A percentile compares a stretch with the other conserved stretches of the same genome.
These are phyloP conservation scores for Aspergillus sclerotiicarbonarius DNA, from an alignment of 495 filamentous ascomycete species.

Conservation along the genomic window DNA sequence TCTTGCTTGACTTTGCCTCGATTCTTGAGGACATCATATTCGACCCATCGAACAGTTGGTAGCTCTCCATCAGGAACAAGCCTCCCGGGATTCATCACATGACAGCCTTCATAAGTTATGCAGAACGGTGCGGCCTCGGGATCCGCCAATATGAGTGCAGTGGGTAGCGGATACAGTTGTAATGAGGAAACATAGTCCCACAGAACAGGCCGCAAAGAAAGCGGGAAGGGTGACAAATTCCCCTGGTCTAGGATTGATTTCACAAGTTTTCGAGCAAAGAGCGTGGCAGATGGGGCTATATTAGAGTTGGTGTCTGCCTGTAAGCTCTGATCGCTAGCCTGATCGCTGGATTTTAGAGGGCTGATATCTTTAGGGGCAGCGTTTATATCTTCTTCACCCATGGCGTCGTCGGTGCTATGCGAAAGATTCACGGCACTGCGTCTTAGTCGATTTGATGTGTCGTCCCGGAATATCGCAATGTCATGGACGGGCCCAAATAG, in stretches of 20 bases:
- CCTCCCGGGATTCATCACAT: constrained; percentile 90
- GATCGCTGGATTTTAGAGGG: constrained; percentile 11
- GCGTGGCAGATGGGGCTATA: constrained; percentile 46
- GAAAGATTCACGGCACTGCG: constrained; percentile 65
- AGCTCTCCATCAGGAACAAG: constrained; percentile 62
- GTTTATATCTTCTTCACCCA: constrained; percentile 25
- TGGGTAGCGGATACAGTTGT: constrained; percentile 84
- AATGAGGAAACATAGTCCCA: constrained; percentile 81
- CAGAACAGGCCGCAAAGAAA: constrained; percentile 70
- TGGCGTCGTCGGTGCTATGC: constrained; percentile 21
- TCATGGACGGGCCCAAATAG: constrained; percentile 86
- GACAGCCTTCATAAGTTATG: constrained; percentile 89
- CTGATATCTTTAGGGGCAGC: constrained; percentile 11
- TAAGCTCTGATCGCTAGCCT: constrained; percentile 15
- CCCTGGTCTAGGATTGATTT: constrained; percentile 95
- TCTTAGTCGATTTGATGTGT: constrained; percentile 72
- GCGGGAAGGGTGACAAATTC: constrained; percentile 79
- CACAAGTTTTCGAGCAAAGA: constrained; percentile 74
- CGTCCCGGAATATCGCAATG: constrained; percentile 81
- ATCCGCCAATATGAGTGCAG: constrained; percentile 77
- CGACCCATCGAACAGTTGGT: constrained; percentile 74
- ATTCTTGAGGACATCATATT: constrained; percentile 69
- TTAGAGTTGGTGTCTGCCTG: constrained; percentile 19
- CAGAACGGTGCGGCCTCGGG: constrained; percentile 75
- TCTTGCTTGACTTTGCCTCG: constrained; percentile 53